A percentile compares a stretch with the other conserved stretches of the same genome.
Evolutionary conservation across 257 asterid genomes (phyloP).

Genomic region (Nicotiana paniculata): DNA sequence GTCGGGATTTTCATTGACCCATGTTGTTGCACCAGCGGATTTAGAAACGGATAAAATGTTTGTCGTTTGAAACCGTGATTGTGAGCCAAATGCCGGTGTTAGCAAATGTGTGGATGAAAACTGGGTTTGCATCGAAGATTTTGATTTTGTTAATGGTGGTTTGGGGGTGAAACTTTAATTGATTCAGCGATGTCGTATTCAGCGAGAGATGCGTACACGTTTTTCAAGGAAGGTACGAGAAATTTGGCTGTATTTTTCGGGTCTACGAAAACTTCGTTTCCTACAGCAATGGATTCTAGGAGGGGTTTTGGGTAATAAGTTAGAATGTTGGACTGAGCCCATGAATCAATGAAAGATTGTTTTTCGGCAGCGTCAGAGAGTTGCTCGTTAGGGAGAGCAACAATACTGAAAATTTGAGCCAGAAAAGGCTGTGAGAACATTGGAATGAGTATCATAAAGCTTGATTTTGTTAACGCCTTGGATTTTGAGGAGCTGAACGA

Average conservation of each 20-base stretch:
- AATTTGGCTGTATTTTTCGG: slow-evolving; percentile 45
- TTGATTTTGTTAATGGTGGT: no score
- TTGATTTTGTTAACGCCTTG: slow-evolving; percentile 50
- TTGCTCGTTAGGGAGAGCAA: slow-evolving; percentile 73
- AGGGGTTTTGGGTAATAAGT: slow-evolving; percentile 43
- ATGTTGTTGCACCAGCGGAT: no score
- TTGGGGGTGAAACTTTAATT: slow-evolving; percentile 61
- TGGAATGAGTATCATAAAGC: slow-evolving; percentile 63
- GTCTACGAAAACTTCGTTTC: slow-evolving; percentile 74
- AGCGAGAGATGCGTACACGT: slow-evolving; percentile 50
- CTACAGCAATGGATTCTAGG: slow-evolving; percentile 73
- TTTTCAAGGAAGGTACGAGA: slow-evolving; percentile 85
- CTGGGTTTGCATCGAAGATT: no score
- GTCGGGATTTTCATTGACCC: no score
- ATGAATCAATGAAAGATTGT: slow-evolving; percentile 56
- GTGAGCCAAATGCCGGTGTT: no score
- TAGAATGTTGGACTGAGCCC: slow-evolving; percentile 63
- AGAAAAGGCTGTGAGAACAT: slow-evolving; percentile 65
- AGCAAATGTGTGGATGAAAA: no score
- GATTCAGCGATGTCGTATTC: slow-evolving; percentile 37
- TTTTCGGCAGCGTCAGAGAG: slow-evolving; percentile 57
- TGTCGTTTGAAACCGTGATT: no score
- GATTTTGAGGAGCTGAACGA: slow-evolving; percentile 64
- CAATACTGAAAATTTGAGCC: slow-evolving; percentile 54
- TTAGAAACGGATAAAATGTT: no score